Percentiles rank a stretch among this genome's conserved stretches.
These are phyloP conservation scores for Polygonum maritimum DNA, from an alignment of 148 eudicot species.

Conservation along the genomic window DNA sequence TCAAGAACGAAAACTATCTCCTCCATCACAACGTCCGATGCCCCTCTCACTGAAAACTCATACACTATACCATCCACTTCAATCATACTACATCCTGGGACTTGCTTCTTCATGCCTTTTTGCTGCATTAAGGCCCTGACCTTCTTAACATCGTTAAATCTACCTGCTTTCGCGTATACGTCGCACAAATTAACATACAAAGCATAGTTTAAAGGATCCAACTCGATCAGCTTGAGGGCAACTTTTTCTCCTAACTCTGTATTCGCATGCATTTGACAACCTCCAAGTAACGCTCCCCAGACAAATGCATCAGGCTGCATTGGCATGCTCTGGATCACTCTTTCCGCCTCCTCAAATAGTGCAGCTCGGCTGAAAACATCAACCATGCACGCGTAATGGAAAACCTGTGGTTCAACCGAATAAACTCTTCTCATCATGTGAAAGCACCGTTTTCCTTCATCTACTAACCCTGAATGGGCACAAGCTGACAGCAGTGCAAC, in stretches of 20 bases:
- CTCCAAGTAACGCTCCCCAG: slow-evolving; percentile 79
- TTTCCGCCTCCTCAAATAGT: slow-evolving; percentile 54
- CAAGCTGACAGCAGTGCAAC: slow-evolving; percentile 65
- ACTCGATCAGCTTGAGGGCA: slow-evolving; percentile 40
- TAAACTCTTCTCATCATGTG: slow-evolving; percentile 39
- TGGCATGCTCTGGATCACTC: slow-evolving; percentile 47
- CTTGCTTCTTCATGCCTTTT: slow-evolving; percentile 39
- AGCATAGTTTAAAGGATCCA: slow-evolving; percentile 61
- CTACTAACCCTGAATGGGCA: slow-evolving; percentile 67
- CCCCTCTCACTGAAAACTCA: slow-evolving; percentile 70
- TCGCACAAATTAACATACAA: slow-evolving; percentile 53
- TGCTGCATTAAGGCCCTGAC: slow-evolving; percentile 51
- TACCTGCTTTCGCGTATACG: slow-evolving; percentile 54
- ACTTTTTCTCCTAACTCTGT: slow-evolving; percentile 58
- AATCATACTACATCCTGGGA: slow-evolving; percentile 55
- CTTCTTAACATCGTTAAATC: slow-evolving; percentile 44
- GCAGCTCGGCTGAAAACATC: slow-evolving; percentile 69
- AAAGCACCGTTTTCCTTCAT: slow-evolving; percentile 52
- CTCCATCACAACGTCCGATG: slow-evolving; percentile 34
- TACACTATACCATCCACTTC: slow-evolving; percentile 51
- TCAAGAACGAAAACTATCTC: slow-evolving; percentile 26
- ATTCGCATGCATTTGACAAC: slow-evolving; percentile 66
- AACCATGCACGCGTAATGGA: slow-evolving; percentile 73
- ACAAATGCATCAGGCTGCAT: slow-evolving; percentile 63
- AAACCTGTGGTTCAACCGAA: slow-evolving; percentile 43